Base-by-base conservation (phyloP, 2,329 filamentous ascomycete genomes). In the Calonectria leucothoes region DNA sequence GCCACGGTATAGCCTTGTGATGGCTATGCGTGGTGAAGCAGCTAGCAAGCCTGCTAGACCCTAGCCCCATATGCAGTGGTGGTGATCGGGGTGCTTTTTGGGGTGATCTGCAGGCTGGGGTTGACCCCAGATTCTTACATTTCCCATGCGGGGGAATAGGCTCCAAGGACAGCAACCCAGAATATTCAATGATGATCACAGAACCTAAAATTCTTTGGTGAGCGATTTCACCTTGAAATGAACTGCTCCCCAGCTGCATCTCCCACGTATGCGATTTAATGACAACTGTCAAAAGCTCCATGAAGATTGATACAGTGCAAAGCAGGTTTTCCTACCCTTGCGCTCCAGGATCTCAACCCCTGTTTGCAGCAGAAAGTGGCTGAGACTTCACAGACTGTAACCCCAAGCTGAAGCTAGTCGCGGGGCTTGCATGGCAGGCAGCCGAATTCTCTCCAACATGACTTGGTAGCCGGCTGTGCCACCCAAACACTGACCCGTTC, bases 21-120 rank as follows among this genome's bases (percentile, higher is more conserved):
- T 15, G 48, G 59, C 49, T 55, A 33, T 39, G 48, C 27, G 8
- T 29, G 35, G 15, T 20, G 17, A 52, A 65, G 6, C 33, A 59
- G 23, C 12, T 25, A 8, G 33, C 12, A 23, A 39, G 11, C 55
- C 17, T 55, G 49, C 35, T 31, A 49, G n/a, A 27, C 12, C 17
- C 33, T 12, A 42, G 65, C 35, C 42, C 33, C n/a, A 39, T 20
- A 17, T 69, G 39, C 15, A 59, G 35, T 7, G 3, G 35, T 31
- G 51, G 29, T 71, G 29, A 66, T 57, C 31, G 14, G 39, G 39
- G 23, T 66, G 8, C 57, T 27, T 17, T 2, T 51, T 49, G 23
- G 48, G 33, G 51, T 20, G 69, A 66, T 71, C 68, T 57, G 59
- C 68, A 39, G n/a, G 31, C 48, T 48, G 48, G 57, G 67, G 45